These are phyloP conservation scores for Trichoderma gracile DNA, from an alignment of 2,329 filamentous ascomycete species.

Conservation along the genomic window DNA sequence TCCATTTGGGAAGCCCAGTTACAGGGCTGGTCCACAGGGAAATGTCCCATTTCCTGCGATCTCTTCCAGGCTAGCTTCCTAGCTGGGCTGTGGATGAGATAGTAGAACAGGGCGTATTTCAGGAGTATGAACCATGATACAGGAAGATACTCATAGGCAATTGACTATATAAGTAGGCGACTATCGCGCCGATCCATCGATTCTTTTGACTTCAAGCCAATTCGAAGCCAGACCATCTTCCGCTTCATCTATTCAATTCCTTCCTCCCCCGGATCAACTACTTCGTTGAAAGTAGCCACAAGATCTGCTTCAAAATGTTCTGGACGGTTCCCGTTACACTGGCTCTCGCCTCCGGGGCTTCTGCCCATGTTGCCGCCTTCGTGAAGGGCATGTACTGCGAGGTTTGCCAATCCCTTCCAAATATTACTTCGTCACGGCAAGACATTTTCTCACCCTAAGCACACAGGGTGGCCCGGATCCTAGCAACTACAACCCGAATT, in stretches of 20 bases:
- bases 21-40: neutral
- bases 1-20: conserved; percentile 2
- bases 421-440: neutral
- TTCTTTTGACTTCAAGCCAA: neutral
- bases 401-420: conserved; percentile 6
- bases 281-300: neutral
- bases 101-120: neutral
- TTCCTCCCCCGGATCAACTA: neutral
- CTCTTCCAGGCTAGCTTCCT: neutral
- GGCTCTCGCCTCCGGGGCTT: conserved; percentile 26
- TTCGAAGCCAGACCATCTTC: conserved; percentile 2
- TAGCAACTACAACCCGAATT: conserved; percentile 42
- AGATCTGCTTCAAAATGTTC: conserved; percentile 11
- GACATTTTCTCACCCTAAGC: neutral
- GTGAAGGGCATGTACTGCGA: conserved; percentile 32
- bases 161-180: conserved; percentile 11
- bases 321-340: conserved; percentile 24
- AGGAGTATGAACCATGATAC: neutral
- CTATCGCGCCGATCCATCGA: neutral
- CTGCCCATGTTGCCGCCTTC: conserved; percentile 29
- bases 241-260: neutral
- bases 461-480: conserved; percentile 31
- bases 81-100: neutral
- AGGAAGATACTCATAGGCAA: neutral
- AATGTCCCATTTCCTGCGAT: neutral